Conservation (phyloP, 306 rosid species). For the Rosa multiflora region DNA sequence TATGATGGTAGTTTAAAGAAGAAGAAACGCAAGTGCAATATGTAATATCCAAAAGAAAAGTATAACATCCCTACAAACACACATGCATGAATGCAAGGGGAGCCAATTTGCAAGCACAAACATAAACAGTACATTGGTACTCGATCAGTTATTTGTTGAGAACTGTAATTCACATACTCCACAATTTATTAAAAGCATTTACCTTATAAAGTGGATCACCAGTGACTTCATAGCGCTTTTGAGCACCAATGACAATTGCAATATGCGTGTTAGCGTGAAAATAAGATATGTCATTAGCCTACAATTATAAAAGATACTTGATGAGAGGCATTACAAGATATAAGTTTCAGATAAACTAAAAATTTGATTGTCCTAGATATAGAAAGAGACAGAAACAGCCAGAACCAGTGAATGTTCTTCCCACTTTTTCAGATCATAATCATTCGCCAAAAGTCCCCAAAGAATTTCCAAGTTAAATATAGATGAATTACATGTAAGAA, state of each 20-base stretch:
- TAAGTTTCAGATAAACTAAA: not conserved
- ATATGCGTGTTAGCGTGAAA: constrained; percentile 85
- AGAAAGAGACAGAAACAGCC: not conserved
- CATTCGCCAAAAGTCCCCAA: not conserved
- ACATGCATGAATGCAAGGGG: constrained; percentile 4
- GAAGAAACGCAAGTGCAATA: not conserved
- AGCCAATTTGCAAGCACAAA: not conserved
- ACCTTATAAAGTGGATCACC: constrained; percentile 93
- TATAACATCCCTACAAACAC: not conserved
- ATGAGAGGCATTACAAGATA: not conserved
- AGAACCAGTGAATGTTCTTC: not conserved
- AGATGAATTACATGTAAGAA: not conserved
- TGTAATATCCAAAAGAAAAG: not conserved
- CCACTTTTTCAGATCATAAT: not conserved
- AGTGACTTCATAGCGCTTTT: constrained; percentile 78
- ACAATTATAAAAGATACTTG: constrained; percentile 15
- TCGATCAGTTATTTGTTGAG: constrained; percentile 10
- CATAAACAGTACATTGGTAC: not conserved
- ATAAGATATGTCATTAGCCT: constrained; percentile 75
- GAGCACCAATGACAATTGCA: constrained; percentile 82
- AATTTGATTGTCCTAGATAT: not conserved
- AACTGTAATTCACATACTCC: constrained; percentile 7
- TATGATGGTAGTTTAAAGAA: not conserved
- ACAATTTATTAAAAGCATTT: constrained; percentile 20
- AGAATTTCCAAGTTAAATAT: not conserved